These are phyloP conservation scores for Plasmodium fragile DNA, from an alignment of 169 alveolate species.

Conservation along the genomic window DNA sequence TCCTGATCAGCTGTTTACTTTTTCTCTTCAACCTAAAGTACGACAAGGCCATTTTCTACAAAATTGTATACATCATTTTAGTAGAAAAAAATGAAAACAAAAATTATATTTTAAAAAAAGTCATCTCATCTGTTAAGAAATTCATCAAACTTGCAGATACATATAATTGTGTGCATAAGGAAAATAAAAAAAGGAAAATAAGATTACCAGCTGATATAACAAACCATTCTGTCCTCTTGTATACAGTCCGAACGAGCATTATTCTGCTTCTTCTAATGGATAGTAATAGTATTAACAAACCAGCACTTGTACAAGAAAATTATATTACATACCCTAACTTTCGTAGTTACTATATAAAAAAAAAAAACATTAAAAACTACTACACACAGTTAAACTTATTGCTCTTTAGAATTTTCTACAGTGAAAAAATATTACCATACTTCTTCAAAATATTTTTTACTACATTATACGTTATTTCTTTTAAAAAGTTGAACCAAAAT, in stretches of 20 bases:
- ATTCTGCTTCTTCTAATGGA: conserved; percentile 60
- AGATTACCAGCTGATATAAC: conserved; percentile 24
- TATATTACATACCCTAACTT: conserved; percentile 24
- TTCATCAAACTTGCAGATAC: conserved; percentile 27
- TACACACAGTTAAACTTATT: conserved; percentile 69
- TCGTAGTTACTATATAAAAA: conserved; percentile 39
- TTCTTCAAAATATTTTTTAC: conserved; percentile 70
- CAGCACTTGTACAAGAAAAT: conserved; percentile 1
- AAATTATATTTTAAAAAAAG: conserved; percentile 54
- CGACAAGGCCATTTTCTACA: conserved; percentile 44
- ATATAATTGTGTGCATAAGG: conserved; percentile 19
- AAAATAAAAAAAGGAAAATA: conserved; percentile 39
- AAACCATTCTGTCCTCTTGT: conserved; percentile 47
- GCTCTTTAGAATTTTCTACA: conserved; percentile 48
- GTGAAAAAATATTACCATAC: conserved; percentile 62
- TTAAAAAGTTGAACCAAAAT: conserved; percentile 34
- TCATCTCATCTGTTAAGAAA: conserved; percentile 37
- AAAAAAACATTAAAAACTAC: conserved; percentile 41
- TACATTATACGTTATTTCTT: conserved; percentile 61
- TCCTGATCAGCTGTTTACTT: conserved; percentile 42
- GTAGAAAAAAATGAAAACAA: conserved; percentile 29
- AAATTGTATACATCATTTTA: conserved; percentile 32
- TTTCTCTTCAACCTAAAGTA: conserved; percentile 32
- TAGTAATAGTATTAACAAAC: conserved; percentile 23
- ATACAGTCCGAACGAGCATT: conserved; percentile 52